Base-by-base conservation (phyloP, 495 filamentous ascomycete genomes). In the Thermothielavioides terrestris region DNA sequence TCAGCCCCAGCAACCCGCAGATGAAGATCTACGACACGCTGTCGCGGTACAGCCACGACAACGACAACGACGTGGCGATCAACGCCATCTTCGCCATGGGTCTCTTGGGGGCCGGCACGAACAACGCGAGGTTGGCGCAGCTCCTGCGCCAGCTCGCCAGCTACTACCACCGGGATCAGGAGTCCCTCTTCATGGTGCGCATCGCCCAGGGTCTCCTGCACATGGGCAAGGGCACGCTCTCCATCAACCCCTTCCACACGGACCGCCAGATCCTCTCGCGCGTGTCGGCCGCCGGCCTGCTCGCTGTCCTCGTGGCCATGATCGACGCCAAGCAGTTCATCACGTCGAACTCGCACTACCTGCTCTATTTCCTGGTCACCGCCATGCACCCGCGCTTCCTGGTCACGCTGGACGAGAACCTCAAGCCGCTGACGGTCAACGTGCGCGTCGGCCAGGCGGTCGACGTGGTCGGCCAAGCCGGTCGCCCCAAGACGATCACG, bases 61-160 rank as follows among this genome's bases (percentile, higher is more conserved):
- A 94, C 57, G 92, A 99, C 74, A 94, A 92, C 62, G 92, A 99
- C 58, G 92, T 99, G 31, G 92, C 92, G 23, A 81, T 99, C 64
- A 99, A 95, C 60, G 90, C 92, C 64, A 97, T 99, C 63, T 96
- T 99, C 61, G 90, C 92, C 56, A 99, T 99, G 92, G 92, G 92
- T 66, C 80, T 99, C 42, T 78, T 95, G 26, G 92, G 92, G 58
- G 94, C 92, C 26, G 92, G 92, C 54, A 97, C 94, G 18, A 99
- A 99, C 73, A 99, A 99, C 62, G 94, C 92, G 30, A 83, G 92
- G 70, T 72, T 99, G 51, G 92, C 92, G 27, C 92, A 97, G 69
- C 78, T 99, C 21, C 77, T 99, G 23, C 77, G 92, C 50, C 92
- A 99, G 69, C 74, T 99, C 42, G 92, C 92, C 10, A 92, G 87